A percentile compares a stretch with the other conserved stretches of the same genome.
phyloP scores from a whole-genome alignment of 1,284 basidiomycete species.

The Malassezia psittaci region DNA sequence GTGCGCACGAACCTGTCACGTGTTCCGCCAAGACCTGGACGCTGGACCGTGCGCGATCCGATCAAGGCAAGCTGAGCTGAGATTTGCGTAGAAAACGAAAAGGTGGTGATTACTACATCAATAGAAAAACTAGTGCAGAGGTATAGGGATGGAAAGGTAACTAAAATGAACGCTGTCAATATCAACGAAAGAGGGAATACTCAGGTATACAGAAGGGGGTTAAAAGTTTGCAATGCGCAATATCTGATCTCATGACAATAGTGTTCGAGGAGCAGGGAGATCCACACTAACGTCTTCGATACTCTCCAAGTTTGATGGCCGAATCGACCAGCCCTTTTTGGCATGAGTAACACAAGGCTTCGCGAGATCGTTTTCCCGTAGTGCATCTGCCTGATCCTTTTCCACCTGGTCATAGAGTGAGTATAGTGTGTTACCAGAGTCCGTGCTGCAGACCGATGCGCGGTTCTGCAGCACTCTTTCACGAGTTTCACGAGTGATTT shows the following conservation, averaged over 20 bases:
- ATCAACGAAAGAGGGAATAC: background rate
- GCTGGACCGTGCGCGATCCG: too few relatives aligned
- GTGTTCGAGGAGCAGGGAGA: too few relatives aligned
- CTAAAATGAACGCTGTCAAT: too few relatives aligned
- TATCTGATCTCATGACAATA: too few relatives aligned
- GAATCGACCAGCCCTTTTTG: conserved; percentile 6
- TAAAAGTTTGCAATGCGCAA: background rate
- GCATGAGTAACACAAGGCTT: conserved; percentile 13
- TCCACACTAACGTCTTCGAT: background rate
- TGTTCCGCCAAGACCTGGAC: too few relatives aligned
- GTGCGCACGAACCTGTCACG: too few relatives aligned
- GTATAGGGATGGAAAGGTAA: too few relatives aligned
- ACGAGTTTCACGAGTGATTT: background rate
- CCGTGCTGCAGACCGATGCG: background rate
- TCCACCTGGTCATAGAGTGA: conserved; percentile 4
- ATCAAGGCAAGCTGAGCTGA: too few relatives aligned
- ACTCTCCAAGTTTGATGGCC: background rate
- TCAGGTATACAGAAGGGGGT: background rate
- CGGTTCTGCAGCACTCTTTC: background rate
- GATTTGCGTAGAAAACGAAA: too few relatives aligned
- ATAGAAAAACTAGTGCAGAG: too few relatives aligned
- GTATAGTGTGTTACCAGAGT: background rate
- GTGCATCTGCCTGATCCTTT: background rate
- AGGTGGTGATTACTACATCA: too few relatives aligned
- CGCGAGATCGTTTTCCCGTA: conserved; percentile 8